Conservation (phyloP, 2,329 filamentous ascomycete species). For the Phyllosticta citriasiana region DNA sequence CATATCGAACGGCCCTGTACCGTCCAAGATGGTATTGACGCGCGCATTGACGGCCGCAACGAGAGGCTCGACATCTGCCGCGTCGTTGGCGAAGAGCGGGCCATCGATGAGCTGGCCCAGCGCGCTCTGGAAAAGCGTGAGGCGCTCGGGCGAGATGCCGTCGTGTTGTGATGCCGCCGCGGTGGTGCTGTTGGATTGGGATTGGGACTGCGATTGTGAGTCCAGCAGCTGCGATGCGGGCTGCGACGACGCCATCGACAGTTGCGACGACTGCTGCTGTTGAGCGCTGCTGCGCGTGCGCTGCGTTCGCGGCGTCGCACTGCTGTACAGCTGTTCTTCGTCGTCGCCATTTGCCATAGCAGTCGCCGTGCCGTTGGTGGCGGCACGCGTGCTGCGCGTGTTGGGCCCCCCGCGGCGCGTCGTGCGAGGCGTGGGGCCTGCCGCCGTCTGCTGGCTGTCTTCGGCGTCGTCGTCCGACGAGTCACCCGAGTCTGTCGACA, state of each 20-base stretch:
- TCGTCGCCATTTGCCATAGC: conserved; percentile 35
- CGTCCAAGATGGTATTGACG: conserved; percentile 41
- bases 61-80: conserved; percentile 63
- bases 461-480: conserved; percentile 53
- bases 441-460: conserved; percentile 32
- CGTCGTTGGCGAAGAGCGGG: conserved; percentile 77
- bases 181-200: conserved; percentile 21
- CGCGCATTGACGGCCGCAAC: conserved; percentile 70
- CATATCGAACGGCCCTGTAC: conserved; percentile 49
- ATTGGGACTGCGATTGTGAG: conserved; percentile 2
- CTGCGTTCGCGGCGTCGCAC: conserved; percentile 37
- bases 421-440: conserved; percentile 14
- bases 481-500: conserved; percentile 48
- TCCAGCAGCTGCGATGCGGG: conserved; percentile 61
- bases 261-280: conserved; percentile 40
- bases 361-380: conserved; percentile 23
- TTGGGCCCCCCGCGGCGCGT: conserved; percentile 29
- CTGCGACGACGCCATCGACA: conserved; percentile 70
- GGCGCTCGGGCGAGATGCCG: conserved; percentile 49
- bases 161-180: conserved; percentile 14
- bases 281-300: conserved; percentile 30
- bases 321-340: conserved; percentile 44
- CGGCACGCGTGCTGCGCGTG: conserved; percentile 23
- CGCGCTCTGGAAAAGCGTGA: conserved; percentile 66
- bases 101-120: conserved; percentile 77